phyloP scores from a whole-genome alignment of 208 protist species.

The Acanthamoeba triangularis region DNA sequence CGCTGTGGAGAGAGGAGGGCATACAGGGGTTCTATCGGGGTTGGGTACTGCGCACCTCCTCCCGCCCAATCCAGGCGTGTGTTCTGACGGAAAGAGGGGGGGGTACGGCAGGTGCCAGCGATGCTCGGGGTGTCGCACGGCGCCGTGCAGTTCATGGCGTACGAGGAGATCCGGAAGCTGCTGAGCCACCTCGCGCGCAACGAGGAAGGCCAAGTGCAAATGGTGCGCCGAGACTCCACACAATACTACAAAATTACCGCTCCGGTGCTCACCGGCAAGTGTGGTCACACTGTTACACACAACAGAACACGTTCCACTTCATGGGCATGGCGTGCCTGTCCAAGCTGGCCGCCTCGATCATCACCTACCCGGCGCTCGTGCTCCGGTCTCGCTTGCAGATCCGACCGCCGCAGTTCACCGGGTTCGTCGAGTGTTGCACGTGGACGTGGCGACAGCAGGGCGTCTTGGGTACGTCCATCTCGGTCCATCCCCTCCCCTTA shows the following conservation, averaged over 20 bases:
- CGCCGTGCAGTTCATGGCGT: slow-evolving; percentile 83
- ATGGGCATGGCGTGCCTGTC: slow-evolving; percentile 53
- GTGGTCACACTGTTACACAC: not conserved
- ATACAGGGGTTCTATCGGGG: slow-evolving; percentile 16
- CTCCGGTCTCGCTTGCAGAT: slow-evolving; percentile 79
- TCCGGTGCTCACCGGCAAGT: too few species aligned
- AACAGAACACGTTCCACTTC: slow-evolving; percentile 14
- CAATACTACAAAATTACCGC: too few species aligned
- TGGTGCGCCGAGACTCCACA: not conserved
- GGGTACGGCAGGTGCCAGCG: slow-evolving; percentile 48
- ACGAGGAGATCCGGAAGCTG: slow-evolving; percentile 83
- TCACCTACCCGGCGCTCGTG: slow-evolving; percentile 83
- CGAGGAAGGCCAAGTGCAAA: slow-evolving; percentile 18
- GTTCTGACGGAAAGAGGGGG: not conserved
- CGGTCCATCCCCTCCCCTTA: too few species aligned
- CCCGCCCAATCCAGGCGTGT: not conserved
- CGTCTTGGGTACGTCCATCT: slow-evolving; percentile 38
- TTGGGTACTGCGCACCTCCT: not conserved
- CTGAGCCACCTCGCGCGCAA: slow-evolving; percentile 10
- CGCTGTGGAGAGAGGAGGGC: slow-evolving; percentile 54
- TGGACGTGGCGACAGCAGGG: slow-evolving; percentile 64
- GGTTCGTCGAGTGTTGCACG: not conserved
- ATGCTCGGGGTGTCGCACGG: slow-evolving; percentile 83
- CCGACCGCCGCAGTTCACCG: slow-evolving; percentile 9
- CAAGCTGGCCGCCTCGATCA: slow-evolving; percentile 77